These are phyloP conservation scores for Solanum pimpinellifolium DNA, from an alignment of 257 asterid species.

Conservation along the genomic window DNA sequence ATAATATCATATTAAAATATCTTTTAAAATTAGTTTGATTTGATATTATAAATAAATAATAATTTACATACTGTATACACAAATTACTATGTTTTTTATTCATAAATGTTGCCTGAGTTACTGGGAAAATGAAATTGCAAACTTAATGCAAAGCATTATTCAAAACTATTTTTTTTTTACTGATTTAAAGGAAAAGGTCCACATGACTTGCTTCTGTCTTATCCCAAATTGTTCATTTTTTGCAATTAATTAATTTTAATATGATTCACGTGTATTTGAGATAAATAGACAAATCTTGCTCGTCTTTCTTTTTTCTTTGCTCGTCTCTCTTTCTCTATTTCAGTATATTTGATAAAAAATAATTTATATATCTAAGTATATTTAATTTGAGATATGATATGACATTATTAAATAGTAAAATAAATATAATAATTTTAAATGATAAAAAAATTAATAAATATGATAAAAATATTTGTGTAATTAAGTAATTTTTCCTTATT, in stretches of 20 bases:
- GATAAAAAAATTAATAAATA: too few species aligned
- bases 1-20: neutral
- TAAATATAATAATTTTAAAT: too few species aligned
- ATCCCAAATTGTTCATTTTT: neutral
- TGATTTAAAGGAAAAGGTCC: neutral
- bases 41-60: neutral
- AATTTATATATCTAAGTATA: too few species aligned
- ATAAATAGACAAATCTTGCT: accelerated
- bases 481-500: neutral
- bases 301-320: accelerated
- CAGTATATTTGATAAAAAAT: too few species aligned
- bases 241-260: too few species aligned
- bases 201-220: neutral
- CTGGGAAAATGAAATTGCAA: neutral
- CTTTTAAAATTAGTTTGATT: neutral
- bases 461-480: too few species aligned
- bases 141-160: neutral
- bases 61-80: neutral
- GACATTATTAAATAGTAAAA: too few species aligned
- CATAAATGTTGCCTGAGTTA: neutral
- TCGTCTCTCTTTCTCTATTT: too few species aligned
- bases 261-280: too few species aligned
- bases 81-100: neutral
- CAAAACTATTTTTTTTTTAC: neutral
- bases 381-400: too few species aligned